Conservation (phyloP, 108 stramenopile genomes). For the Conticribra weissflogii region DNA sequence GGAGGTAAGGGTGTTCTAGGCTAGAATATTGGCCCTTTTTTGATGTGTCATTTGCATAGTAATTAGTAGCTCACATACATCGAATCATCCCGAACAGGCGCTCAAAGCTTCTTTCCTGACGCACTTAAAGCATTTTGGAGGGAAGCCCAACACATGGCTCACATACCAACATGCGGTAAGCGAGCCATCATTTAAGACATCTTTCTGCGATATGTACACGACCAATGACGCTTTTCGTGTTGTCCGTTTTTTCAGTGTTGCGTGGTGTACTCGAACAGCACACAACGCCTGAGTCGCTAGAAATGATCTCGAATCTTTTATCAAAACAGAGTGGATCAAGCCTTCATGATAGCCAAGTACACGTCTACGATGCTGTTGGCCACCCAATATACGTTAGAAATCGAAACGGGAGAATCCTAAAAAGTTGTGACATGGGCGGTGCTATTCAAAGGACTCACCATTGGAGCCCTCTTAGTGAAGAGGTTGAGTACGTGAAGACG, state of each 20-base stretch:
- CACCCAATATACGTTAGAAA: slow-evolving; percentile 83
- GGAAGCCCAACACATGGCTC: slow-evolving; percentile 81
- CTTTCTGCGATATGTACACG: neutral
- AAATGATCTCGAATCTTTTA: slow-evolving; percentile 79
- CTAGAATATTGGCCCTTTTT: neutral
- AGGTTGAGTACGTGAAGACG: slow-evolving; percentile 83
- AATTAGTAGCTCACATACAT: neutral
- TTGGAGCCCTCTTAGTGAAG: slow-evolving; percentile 85
- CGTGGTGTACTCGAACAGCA: slow-evolving; percentile 85
- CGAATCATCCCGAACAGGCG: too few species aligned
- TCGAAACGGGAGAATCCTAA: slow-evolving; percentile 73
- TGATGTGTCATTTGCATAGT: neutral
- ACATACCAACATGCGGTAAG: slow-evolving; percentile 77
- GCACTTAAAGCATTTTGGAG: slow-evolving; percentile 84
- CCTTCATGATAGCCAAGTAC: slow-evolving; percentile 88
- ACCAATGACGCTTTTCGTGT: neutral
- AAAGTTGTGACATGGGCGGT: slow-evolving; percentile 70
- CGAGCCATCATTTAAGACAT: neutral
- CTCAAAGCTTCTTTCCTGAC: slow-evolving; percentile 67
- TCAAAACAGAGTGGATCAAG: slow-evolving; percentile 87
- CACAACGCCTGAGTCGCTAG: slow-evolving; percentile 86
- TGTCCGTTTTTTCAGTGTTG: slow-evolving; percentile 34
- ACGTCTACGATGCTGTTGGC: slow-evolving; percentile 89
- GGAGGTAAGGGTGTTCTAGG: slow-evolving; percentile 57
- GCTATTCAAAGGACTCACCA: slow-evolving; percentile 73